phyloP scores from a whole-genome alignment of 2,329 filamentous ascomycete species.

The Pseudogymnoascus sp. region DNA sequence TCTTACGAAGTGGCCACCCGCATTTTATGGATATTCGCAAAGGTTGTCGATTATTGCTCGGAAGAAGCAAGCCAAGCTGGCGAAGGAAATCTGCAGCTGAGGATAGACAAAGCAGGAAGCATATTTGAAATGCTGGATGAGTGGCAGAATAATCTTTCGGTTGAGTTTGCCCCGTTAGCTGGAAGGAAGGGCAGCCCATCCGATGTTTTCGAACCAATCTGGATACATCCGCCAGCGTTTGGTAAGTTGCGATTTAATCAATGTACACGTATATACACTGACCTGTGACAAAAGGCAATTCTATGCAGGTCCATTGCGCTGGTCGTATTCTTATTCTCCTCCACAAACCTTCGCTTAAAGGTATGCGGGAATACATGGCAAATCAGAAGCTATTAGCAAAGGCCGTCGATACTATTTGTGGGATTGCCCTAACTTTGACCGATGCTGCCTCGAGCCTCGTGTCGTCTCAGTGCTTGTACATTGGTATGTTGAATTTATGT shows the following conservation, averaged over 20 bases:
- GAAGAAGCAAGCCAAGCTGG: conserved; percentile 38
- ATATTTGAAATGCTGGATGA: conserved; percentile 41
- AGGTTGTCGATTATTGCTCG: conserved; percentile 50
- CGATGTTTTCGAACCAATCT: conserved; percentile 38
- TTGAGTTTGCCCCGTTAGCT: conserved; percentile 34
- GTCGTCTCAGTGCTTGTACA: conserved; percentile 36
- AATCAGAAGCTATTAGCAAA: conserved; percentile 37
- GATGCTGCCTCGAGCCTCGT: conserved; percentile 36
- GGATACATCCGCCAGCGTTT: conserved; percentile 41
- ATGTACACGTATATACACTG: conserved; percentile 26
- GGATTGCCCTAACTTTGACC: conserved; percentile 38
- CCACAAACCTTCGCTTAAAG: conserved; percentile 42
- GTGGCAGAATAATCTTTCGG: conserved; percentile 30
- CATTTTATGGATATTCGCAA: conserved; percentile 46
- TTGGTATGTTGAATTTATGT: conserved; percentile 16
- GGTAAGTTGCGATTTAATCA: conserved; percentile 19
- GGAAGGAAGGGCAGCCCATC: conserved; percentile 18
- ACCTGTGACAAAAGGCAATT: conserved; percentile 13
- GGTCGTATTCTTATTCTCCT: conserved; percentile 44
- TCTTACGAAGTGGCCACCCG: conserved; percentile 45
- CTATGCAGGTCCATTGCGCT: conserved; percentile 44
- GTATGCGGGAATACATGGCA: conserved; percentile 38
- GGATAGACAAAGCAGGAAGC: conserved; percentile 38
- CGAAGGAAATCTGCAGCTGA: conserved; percentile 31
- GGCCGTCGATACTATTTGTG: conserved; percentile 40